These are phyloP conservation scores for Vigna hirtella DNA, from an alignment of 306 rosid genomes.

Conservation along the genomic window DNA sequence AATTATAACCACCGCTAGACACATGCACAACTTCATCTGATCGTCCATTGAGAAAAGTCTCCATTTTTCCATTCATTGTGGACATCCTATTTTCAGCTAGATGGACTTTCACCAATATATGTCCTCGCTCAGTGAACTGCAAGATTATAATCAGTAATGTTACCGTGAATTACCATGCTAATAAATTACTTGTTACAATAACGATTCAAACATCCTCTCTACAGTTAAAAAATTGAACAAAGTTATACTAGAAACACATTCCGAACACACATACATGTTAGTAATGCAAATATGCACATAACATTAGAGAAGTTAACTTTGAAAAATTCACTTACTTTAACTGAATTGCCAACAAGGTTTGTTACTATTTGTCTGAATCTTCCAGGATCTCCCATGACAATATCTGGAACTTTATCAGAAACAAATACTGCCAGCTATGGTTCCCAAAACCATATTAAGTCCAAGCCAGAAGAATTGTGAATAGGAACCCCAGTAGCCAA, in stretches of 20 bases:
- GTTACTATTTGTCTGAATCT: conserved; percentile 96
- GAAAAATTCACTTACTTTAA: conserved; percentile 69
- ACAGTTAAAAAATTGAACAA: not conserved
- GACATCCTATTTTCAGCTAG: conserved; percentile 64
- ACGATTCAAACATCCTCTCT: not conserved
- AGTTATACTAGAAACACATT: not conserved
- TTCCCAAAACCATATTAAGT: conserved; percentile 48
- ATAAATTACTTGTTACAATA: conserved; percentile 4
- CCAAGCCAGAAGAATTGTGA: conserved; percentile 41
- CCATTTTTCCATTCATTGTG: conserved; percentile 57
- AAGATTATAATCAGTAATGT: conserved; percentile 42
- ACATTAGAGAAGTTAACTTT: conserved; percentile 7
- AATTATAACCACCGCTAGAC: conserved; percentile 59
- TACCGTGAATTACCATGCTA: conserved; percentile 28
- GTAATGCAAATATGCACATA: conserved; percentile 18
- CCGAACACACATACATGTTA: not conserved
- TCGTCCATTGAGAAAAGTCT: conserved; percentile 63
- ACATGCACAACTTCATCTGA: conserved; percentile 56
- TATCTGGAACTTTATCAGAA: conserved; percentile 90
- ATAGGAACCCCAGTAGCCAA: conserved; percentile 30
- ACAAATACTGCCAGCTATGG: conserved; percentile 94
- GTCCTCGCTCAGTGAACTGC: conserved; percentile 98
- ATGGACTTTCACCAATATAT: conserved; percentile 89
- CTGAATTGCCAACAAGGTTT: conserved; percentile 97
- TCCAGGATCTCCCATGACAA: conserved; percentile 94